Evolutionary conservation across 306 rosid genomes (phyloP), one percentile per base, ranked within the genome.

Genomic region (Acacia confusa): DNA sequence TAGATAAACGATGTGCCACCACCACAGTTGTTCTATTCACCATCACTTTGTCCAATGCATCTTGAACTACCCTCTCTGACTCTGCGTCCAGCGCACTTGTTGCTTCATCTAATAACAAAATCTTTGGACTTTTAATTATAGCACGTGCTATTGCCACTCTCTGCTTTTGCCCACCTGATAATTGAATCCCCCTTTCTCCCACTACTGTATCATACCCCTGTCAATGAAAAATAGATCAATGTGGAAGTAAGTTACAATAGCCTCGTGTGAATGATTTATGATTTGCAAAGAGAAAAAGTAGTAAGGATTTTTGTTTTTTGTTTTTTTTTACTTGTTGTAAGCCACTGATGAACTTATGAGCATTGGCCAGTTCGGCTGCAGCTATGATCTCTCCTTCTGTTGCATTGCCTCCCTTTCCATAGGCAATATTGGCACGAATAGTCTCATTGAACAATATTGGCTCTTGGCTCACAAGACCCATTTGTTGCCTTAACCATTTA

Each of bases 401-500:
- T 76, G 92, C 96, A 65, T 83, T 63, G 78, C 91, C 98, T 24
- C 85, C 94, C 70, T 92, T 94, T 32, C 97, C 98, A 61, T 94
- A 94, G 0, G 94, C 97, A 71, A 94, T 91, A 81, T 94, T 94
- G 67, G 91, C 94, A 36, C 96, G 94, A n/a, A 94, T 91, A 0
- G 91, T 83, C 38, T 92, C 94, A 63, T 94, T 92, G 86, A 94
- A 92, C 75, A 94, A 70, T 40, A 92, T 80, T 40, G 98, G 97
- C 53, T 94, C 97, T 85, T 94, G 97, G 82, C 96, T 88, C 41
- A 94, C 98, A 40, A 94, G 91, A 0, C 98, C 98, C 96, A 94
- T 92, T 17, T 91, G 97, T n/a, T 92, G 94, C 83, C 98, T 91
- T 90, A 94, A 75, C 98, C 98, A 94, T 55, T 89, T 92, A n/a